Evolutionary conservation across 1,139 yeast genomes (phyloP).

Genomic region (Sugiyamaella novakii): DNA sequence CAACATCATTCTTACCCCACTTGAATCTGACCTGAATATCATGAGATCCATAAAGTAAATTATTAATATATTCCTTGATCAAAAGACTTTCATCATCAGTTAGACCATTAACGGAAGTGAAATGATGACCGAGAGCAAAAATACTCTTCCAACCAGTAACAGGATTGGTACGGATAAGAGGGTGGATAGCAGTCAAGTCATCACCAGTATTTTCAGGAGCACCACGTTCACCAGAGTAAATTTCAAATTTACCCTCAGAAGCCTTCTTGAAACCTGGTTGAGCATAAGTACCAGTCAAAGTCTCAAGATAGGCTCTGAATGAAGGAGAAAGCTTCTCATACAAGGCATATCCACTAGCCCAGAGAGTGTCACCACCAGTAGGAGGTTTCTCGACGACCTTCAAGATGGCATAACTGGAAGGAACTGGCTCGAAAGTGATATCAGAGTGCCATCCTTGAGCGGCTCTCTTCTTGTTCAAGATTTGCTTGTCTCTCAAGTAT

Average conservation of each 20-base stretch:
- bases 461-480: slow-evolving; percentile 12
- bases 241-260: slow-evolving; percentile 38
- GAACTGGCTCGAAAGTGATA: slow-evolving; percentile 50
- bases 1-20: slow-evolving; percentile 63
- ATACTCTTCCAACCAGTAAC: slow-evolving; percentile 58
- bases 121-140: slow-evolving; percentile 47
- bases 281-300: slow-evolving; percentile 38
- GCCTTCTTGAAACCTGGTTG: slow-evolving; percentile 40
- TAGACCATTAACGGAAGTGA: slow-evolving; percentile 48
- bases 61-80: slow-evolving; percentile 46
- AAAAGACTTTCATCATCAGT: slow-evolving; percentile 46
- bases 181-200: slow-evolving; percentile 44
- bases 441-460: slow-evolving; percentile 49
- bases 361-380: slow-evolving; percentile 51
- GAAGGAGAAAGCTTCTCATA: slow-evolving; percentile 51
- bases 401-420: slow-evolving; percentile 50
- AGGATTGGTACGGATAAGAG: slow-evolving; percentile 54
- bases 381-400: slow-evolving; percentile 48
- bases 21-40: slow-evolving; percentile 56
- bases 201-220: slow-evolving; percentile 40
- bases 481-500: slow-evolving; percentile 24
- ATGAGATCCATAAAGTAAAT: slow-evolving; percentile 47
- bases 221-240: slow-evolving; percentile 42
- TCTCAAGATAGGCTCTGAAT: slow-evolving; percentile 47
- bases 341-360: slow-evolving; percentile 52